Conservation (phyloP, 805 yeast genomes). For the Scheffersomyces ergatensis region DNA sequence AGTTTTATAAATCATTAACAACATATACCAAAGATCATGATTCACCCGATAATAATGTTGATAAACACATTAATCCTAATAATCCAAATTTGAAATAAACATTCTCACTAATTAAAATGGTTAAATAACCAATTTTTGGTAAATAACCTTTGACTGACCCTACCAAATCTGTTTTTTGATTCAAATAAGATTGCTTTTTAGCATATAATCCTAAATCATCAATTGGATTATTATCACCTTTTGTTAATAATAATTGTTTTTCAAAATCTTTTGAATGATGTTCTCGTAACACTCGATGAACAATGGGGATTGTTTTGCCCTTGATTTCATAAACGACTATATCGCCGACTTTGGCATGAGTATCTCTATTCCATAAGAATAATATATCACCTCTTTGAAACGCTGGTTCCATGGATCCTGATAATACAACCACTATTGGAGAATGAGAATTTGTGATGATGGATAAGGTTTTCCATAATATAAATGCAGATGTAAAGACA, state of each 20-base stretch:
- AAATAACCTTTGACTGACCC: constrained; percentile 93
- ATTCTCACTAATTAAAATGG: constrained; percentile 88
- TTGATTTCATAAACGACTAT: constrained; percentile 87
- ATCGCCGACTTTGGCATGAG: constrained; percentile 75
- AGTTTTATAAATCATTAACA: not conserved
- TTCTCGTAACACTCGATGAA: constrained; percentile 88
- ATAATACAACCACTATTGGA: constrained; percentile 93
- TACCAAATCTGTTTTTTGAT: constrained; percentile 72
- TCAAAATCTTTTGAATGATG: constrained; percentile 48
- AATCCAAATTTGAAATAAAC: constrained; percentile 76
- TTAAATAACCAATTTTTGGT: constrained; percentile 86
- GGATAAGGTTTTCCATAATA: constrained; percentile 85
- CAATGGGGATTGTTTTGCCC: constrained; percentile 87
- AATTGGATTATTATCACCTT: constrained; percentile 93
- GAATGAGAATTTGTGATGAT: constrained; percentile 79
- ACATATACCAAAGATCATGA: constrained; percentile 1
- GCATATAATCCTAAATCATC: constrained; percentile 89
- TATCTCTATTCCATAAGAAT: constrained; percentile 84
- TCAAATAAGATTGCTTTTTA: constrained; percentile 68
- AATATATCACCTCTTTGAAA: constrained; percentile 96
- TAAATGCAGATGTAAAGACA: constrained; percentile 84
- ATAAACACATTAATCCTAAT: constrained; percentile 69
- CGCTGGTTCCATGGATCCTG: constrained; percentile 99
- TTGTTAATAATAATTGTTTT: constrained; percentile 78
- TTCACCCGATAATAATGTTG: constrained; percentile 52